Percentiles rank a stretch among this genome's conserved stretches.
phyloP scores from a whole-genome alignment of 2,329 filamentous ascomycete species.

The Scopulariopsis brevicaulis region DNA sequence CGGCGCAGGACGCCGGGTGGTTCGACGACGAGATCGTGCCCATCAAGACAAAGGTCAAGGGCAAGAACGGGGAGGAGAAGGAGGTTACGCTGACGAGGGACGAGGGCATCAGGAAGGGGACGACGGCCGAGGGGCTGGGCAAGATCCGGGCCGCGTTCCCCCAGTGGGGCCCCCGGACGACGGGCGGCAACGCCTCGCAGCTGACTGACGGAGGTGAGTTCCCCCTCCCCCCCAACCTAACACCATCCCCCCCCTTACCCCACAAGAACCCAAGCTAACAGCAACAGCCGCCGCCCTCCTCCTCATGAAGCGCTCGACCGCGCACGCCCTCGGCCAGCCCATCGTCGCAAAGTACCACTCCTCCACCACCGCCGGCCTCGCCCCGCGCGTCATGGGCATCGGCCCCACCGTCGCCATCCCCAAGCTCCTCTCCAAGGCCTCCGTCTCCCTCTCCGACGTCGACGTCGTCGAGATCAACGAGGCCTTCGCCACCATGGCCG shows the following conservation, averaged over 20 bases:
- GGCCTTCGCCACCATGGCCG: slow-evolving; percentile 95
- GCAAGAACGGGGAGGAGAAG: slow-evolving; percentile 68
- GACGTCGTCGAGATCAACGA: slow-evolving; percentile 95
- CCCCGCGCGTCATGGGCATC: slow-evolving; percentile 95
- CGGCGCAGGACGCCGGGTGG: slow-evolving; percentile 79
- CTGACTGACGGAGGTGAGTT: slow-evolving; percentile 75
- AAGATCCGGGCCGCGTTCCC: slow-evolving; percentile 91
- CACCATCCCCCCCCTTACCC: not conserved
- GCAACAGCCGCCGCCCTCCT: slow-evolving; percentile 65
- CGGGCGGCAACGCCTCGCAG: slow-evolving; percentile 89
- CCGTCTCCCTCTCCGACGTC: slow-evolving; percentile 67
- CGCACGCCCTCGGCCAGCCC: slow-evolving; percentile 75
- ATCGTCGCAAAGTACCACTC: slow-evolving; percentile 93
- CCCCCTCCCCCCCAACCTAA: not conserved
- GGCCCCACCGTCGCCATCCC: slow-evolving; percentile 63
- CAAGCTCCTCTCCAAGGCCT: slow-evolving; percentile 76
- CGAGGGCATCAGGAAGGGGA: slow-evolving; percentile 84
- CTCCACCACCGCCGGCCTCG: slow-evolving; percentile 78
- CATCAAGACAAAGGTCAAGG: slow-evolving; percentile 72
- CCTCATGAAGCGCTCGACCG: slow-evolving; percentile 89
- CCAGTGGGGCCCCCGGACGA: slow-evolving; percentile 75
- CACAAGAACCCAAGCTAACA: not conserved
- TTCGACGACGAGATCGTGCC: slow-evolving; percentile 93
- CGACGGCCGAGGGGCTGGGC: slow-evolving; percentile 66
- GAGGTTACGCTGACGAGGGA: slow-evolving; percentile 72